phyloP scores from a whole-genome alignment of 345 rosid genomes.

The Eucalyptus brandiana region DNA sequence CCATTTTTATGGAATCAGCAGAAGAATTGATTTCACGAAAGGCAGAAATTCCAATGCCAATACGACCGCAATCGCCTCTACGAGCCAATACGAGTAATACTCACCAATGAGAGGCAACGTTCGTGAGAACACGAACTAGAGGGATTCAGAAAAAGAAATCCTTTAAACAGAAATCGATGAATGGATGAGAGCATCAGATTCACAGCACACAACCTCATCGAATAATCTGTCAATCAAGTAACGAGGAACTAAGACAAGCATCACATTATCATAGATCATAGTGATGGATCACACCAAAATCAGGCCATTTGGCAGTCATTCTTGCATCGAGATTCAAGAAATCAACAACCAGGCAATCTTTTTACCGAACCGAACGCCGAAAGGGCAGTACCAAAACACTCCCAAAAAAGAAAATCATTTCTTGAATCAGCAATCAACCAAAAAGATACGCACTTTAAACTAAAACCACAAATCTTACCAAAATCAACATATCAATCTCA shows the following conservation, averaged over 20 bases:
- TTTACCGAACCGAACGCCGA: background rate
- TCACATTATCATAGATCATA: background rate
- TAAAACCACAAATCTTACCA: slow-evolving; percentile 20
- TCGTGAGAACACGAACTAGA: background rate
- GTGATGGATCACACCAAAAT: background rate
- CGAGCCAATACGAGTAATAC: background rate
- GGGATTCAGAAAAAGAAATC: background rate
- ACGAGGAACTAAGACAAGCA: background rate
- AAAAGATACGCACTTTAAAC: background rate
- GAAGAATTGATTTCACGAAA: background rate
- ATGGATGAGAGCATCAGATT: background rate
- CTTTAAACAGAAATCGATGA: background rate
- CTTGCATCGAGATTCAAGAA: background rate
- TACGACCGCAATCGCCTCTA: background rate
- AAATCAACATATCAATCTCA: slow-evolving; percentile 43
- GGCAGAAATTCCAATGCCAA: background rate
- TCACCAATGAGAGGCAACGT: background rate
- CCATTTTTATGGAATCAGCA: background rate
- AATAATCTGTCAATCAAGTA: background rate
- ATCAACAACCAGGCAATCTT: background rate
- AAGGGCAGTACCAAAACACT: background rate
- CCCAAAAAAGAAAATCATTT: background rate
- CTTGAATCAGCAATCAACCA: background rate
- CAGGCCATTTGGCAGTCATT: background rate
- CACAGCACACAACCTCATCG: background rate